A percentile compares a stretch with the other conserved stretches of the same genome.
Evolutionary conservation across 768 basidiomycete genomes (phyloP).

Genomic region (Mycena crocata): DNA sequence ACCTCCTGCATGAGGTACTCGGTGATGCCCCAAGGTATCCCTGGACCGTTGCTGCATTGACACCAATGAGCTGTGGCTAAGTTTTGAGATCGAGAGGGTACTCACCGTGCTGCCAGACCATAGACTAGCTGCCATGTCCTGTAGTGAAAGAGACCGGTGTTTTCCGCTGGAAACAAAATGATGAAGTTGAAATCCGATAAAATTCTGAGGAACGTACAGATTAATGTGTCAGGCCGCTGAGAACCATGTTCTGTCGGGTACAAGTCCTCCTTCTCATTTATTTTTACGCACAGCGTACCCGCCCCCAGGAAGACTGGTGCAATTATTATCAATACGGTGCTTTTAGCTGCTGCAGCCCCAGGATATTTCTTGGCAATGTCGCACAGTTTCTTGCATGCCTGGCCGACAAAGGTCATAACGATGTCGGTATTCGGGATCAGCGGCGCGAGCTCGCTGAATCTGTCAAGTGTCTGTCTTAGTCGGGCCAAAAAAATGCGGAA

Average conservation of each 20-base stretch:
- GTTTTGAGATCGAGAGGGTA: neutral
- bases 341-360: neutral
- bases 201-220: slow-evolving; percentile 1
- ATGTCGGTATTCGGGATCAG: slow-evolving; percentile 18
- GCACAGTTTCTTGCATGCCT: slow-evolving; percentile 2
- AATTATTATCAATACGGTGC: neutral
- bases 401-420: slow-evolving; percentile 4
- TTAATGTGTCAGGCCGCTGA: neutral
- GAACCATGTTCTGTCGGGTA: neutral
- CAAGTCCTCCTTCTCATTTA: neutral
- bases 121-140: slow-evolving; percentile 14
- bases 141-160: slow-evolving; percentile 12
- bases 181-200: neutral
- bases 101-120: neutral
- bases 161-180: neutral
- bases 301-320: slow-evolving; percentile 3
- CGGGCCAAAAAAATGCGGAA: neutral
- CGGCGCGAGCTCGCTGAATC: slow-evolving; percentile 18
- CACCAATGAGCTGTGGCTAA: neutral
- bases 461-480: neutral
- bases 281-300: slow-evolving; percentile 2
- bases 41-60: neutral
- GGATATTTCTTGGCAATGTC: slow-evolving; percentile 6
- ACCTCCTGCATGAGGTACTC: slow-evolving; percentile 10
- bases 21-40: slow-evolving; percentile 10